Conservation (phyloP, 1,284 basidiomycete genomes). For the Uromyces viciae-fabae region DNA sequence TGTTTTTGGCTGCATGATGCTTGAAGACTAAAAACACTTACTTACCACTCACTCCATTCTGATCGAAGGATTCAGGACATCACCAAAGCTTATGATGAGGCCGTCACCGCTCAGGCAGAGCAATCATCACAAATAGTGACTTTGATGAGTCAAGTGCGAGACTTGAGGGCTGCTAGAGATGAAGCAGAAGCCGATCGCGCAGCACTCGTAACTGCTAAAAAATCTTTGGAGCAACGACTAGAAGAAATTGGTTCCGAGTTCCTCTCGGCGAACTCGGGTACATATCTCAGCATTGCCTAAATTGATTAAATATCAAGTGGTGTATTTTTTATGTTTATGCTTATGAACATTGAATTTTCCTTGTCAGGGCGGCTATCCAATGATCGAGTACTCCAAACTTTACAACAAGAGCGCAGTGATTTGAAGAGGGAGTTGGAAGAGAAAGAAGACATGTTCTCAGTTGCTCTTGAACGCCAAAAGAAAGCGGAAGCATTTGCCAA, state of each 20-base stretch:
- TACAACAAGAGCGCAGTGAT: constrained; percentile 73
- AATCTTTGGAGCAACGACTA: constrained; percentile 71
- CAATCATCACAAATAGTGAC: constrained; percentile 77
- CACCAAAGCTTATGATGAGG: constrained; percentile 71
- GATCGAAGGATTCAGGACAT: constrained; percentile 62
- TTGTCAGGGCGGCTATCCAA: constrained; percentile 58
- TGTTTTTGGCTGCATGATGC: constrained; percentile 73
- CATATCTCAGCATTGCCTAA: not conserved
- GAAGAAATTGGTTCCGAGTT: constrained; percentile 73
- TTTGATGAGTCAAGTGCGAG: constrained; percentile 77
- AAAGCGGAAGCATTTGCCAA: constrained; percentile 71
- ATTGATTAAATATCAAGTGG: not conserved
- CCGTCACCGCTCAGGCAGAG: constrained; percentile 68
- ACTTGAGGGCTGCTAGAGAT: constrained; percentile 72
- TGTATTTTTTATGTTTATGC: not conserved
- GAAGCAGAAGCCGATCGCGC: constrained; percentile 76
- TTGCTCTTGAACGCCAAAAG: constrained; percentile 72
- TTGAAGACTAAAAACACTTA: not conserved
- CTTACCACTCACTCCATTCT: no score
- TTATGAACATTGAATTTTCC: not conserved
- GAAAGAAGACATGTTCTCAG: constrained; percentile 67
- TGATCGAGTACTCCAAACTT: constrained; percentile 69
- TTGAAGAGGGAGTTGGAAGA: constrained; percentile 73
- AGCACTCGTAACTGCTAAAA: constrained; percentile 74
- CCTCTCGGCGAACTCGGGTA: constrained; percentile 64